phyloP scores from a whole-genome alignment of 2,329 filamentous ascomycete genomes.

The Aspergillus tubingensis region DNA sequence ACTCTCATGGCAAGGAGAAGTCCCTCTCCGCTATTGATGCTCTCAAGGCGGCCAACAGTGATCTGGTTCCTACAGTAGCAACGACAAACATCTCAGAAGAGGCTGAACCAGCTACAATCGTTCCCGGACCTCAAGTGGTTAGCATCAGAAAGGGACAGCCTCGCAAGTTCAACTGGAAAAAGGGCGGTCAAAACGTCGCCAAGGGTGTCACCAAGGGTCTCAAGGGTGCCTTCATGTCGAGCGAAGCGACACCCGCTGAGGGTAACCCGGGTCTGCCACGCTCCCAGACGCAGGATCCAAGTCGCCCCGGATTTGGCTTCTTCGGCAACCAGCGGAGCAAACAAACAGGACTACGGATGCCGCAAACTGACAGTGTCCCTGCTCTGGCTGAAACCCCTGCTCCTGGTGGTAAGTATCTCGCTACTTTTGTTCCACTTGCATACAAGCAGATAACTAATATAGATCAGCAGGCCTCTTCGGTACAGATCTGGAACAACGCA shows the following conservation, averaged over 20 bases:
- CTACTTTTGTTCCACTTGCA: not conserved
- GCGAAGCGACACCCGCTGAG: slow-evolving; percentile 53
- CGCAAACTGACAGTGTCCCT: slow-evolving; percentile 47
- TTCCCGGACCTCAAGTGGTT: slow-evolving; percentile 84
- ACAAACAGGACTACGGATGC: slow-evolving; percentile 42
- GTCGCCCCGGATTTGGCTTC: slow-evolving; percentile 68
- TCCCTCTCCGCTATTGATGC: slow-evolving; percentile 48
- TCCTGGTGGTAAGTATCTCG: slow-evolving; percentile 39
- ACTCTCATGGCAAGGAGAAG: slow-evolving; percentile 57
- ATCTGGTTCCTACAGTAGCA: slow-evolving; percentile 61
- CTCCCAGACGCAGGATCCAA: slow-evolving; percentile 46
- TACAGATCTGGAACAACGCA: slow-evolving; percentile 80
- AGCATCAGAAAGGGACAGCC: slow-evolving; percentile 92
- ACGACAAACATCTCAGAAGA: slow-evolving; percentile 63
- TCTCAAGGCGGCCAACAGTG: slow-evolving; percentile 47
- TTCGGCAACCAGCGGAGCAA: slow-evolving; percentile 58
- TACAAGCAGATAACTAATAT: slow-evolving; percentile 14
- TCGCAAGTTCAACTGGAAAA: slow-evolving; percentile 99
- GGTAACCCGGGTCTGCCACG: slow-evolving; percentile 34
- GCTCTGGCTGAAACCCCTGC: slow-evolving; percentile 38
- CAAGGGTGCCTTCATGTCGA: slow-evolving; percentile 83
- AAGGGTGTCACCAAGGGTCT: slow-evolving; percentile 94
- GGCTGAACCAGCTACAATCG: slow-evolving; percentile 58
- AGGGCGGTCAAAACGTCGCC: slow-evolving; percentile 87
- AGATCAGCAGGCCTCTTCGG: slow-evolving; percentile 69